These are phyloP conservation scores for Geoglossum glabrum DNA, from an alignment of 495 filamentous ascomycete species.

Conservation along the genomic window DNA sequence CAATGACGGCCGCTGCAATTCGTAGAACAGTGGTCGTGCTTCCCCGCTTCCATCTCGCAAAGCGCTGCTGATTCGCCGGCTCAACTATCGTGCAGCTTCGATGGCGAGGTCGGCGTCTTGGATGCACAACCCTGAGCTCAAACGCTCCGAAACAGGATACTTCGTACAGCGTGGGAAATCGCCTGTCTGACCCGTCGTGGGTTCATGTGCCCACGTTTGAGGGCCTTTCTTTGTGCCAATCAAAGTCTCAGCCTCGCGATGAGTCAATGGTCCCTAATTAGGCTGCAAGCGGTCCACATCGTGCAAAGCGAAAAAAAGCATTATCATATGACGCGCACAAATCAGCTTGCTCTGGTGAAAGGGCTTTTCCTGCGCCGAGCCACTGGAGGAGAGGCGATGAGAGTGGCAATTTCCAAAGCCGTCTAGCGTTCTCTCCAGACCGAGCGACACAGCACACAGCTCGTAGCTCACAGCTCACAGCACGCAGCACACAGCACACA, in stretches of 20 bases:
- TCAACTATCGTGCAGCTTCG: not conserved
- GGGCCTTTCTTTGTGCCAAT: not conserved
- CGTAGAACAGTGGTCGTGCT: not conserved
- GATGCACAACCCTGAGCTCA: not conserved
- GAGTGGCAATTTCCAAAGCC: not conserved
- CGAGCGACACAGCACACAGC: too few relatives aligned
- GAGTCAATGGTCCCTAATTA: slow-evolving; percentile 1
- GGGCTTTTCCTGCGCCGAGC: not conserved
- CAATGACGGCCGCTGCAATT: not conserved
- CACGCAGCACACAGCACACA: too few relatives aligned
- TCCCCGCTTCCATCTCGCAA: not conserved
- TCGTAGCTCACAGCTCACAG: too few relatives aligned
- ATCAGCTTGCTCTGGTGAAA: not conserved
- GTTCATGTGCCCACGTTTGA: not conserved
- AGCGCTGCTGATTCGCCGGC: not conserved
- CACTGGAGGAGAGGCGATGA: not conserved
- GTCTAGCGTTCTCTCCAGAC: not conserved
- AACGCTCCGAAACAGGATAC: slow-evolving; percentile 1
- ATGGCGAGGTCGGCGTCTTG: not conserved
- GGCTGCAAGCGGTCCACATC: not conserved
- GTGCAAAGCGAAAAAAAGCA: not conserved
- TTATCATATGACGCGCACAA: slow-evolving; percentile 1
- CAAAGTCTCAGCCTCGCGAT: not conserved
- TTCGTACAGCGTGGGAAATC: not conserved
- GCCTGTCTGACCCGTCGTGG: not conserved